Evolutionary conservation across 176 grass and related monocot species (phyloP).

Genomic region (Sorghum bicolor): DNA sequence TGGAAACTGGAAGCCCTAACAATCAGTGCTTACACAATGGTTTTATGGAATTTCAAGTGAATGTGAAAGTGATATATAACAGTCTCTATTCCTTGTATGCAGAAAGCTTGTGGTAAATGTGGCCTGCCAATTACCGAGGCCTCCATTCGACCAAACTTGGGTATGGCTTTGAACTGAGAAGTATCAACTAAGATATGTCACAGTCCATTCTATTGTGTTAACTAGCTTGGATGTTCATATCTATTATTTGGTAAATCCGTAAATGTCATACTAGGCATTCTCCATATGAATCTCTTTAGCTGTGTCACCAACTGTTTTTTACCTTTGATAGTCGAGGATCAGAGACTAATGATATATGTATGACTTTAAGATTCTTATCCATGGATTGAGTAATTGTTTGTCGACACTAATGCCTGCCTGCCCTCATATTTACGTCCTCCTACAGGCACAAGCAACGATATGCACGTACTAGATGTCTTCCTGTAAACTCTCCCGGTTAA

Average conservation of each 20-base stretch:
- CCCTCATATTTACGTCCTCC: not conserved
- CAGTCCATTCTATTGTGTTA: not conserved
- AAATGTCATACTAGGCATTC: not conserved
- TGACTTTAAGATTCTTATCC: not conserved
- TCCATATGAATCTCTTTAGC: not conserved
- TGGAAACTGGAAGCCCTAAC: not conserved
- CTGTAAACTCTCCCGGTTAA: not conserved
- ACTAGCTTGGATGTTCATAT: not conserved
- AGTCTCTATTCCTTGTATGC: conserved; percentile 33
- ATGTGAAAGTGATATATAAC: conserved; percentile 6
- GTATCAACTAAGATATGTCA: not conserved
- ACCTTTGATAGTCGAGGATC: not conserved
- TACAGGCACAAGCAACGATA: not conserved
- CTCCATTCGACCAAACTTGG: conserved; percentile 66
- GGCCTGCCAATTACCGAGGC: conserved; percentile 50
- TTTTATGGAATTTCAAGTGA: conserved; percentile 10
- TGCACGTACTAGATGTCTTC: not conserved
- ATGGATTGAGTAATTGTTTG: not conserved
- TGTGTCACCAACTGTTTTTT: not conserved
- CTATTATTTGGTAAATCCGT: not conserved
- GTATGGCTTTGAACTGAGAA: conserved; percentile 31
- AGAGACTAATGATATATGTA: not conserved
- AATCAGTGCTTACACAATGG: not conserved
- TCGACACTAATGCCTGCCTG: not conserved
- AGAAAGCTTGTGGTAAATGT: conserved; percentile 89